Evolutionary conservation across 2,329 filamentous ascomycete species (phyloP), one percentile per base, ranked within the genome.

Genomic region (Alternaria sp.): DNA sequence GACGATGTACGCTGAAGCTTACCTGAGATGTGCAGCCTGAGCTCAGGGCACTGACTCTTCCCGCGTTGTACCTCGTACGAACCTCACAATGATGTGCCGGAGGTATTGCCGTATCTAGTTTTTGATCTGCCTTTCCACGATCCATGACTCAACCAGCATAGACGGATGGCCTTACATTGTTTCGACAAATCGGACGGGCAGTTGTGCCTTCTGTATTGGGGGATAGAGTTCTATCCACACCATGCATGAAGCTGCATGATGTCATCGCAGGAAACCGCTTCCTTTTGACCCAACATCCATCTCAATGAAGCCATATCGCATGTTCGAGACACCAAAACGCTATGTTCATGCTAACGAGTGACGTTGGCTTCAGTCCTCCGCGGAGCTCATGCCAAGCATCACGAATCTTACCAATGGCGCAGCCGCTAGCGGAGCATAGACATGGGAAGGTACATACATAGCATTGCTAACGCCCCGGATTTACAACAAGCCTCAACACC

Each of bases 331-430:
- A 33, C n/a, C n/a, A 26, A 23, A 43, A 28, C 18, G 20, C 46
- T 7, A 51, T 54, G 49, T 50, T 37, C 18, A 14, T 45, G 41
- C 20, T 30, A 33, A 59, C 41, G 55, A 21, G 55, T 62, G 60
- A 60, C 49, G 60, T 63, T 53, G 53, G 11, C 37, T 55, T 55
- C 20, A 41, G 50, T 37, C 44, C 50, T 63, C 60, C 60, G 60
- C 60, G 60, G 56, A 63, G 44, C 30, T 33, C 21, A 28, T 41
- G 50, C 56, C 60, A 63, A 63, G 60, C 43, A 63, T 63, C 60
- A 60, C 60, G 56, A 63, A 63, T 60, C 50, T 50, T 60, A 59
- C 60, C 60, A 55, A 44, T 54, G 60, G 60, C 50, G 60, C 30
- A 50, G 50, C 60, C 60, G 60, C 60, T 63, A 63, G 33, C 50